These are phyloP conservation scores for Chlamydomonas schloesseri DNA, from an alignment of 139 green algal species.

Conservation along the genomic window DNA sequence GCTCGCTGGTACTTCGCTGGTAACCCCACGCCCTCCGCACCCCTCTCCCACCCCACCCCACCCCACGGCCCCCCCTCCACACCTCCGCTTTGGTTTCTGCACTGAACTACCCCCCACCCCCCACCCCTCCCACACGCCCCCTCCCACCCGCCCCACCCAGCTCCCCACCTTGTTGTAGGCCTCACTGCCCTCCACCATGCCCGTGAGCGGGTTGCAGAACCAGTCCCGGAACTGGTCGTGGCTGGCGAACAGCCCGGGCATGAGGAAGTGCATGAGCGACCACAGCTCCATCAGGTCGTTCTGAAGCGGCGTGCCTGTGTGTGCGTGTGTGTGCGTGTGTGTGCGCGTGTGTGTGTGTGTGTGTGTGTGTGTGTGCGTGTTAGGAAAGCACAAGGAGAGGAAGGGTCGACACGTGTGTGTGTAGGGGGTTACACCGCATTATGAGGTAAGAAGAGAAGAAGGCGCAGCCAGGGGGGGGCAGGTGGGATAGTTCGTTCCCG, in stretches of 20 bases:
- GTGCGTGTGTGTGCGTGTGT: neutral
- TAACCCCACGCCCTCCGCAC: too few species aligned
- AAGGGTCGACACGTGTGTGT: too few species aligned
- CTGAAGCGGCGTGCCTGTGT: constrained; percentile 79
- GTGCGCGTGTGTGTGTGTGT: neutral
- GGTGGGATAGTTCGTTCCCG: too few species aligned
- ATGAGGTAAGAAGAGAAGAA: too few species aligned
- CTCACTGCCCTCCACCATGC: constrained; percentile 89
- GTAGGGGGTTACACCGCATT: too few species aligned
- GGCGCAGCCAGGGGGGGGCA: too few species aligned
- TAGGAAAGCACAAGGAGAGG: too few species aligned
- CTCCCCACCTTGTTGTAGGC: constrained; percentile 77
- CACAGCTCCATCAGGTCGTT: constrained; percentile 99
- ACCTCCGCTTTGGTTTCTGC: neutral
- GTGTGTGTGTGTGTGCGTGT: too few species aligned
- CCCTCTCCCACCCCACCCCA: too few species aligned
- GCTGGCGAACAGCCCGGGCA: constrained; percentile 91
- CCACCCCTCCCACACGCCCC: neutral
- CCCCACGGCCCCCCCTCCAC: too few species aligned
- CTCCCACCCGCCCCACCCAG: neutral
- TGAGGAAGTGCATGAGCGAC: constrained; percentile 99
- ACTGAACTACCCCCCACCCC: neutral
- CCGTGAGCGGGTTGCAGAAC: constrained; percentile 95
- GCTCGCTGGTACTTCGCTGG: too few species aligned
- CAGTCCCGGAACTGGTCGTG: constrained; percentile 97